Conservation (phyloP, 148 eudicot genomes). For the Pouteria glomerata region DNA sequence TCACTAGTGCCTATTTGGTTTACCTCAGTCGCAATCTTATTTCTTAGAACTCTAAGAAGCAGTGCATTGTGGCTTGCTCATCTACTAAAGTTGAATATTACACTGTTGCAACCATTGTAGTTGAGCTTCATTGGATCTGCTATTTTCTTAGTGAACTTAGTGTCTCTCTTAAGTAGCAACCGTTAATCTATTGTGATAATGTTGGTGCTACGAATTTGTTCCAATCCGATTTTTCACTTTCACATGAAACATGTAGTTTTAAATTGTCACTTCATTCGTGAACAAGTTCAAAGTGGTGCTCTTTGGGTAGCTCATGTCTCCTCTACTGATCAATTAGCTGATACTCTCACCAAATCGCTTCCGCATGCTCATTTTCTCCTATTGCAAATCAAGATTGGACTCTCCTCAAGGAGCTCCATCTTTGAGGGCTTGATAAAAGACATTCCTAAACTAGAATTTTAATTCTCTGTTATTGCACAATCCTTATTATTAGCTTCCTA, state of each 20-base stretch:
- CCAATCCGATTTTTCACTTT: constrained; percentile 5
- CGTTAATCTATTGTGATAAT: background rate
- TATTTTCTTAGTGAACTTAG: background rate
- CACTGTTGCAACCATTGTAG: background rate
- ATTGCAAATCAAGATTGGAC: background rate
- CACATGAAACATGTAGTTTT: constrained; percentile 6
- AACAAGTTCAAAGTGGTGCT: background rate
- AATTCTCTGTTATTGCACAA: too few species aligned
- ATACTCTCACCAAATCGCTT: background rate
- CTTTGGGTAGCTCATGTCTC: background rate
- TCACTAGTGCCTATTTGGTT: background rate
- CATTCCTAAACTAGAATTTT: background rate
- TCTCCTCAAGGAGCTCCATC: background rate
- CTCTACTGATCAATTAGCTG: background rate
- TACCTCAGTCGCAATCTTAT: background rate
- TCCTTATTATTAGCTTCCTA: too few species aligned
- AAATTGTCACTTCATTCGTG: background rate
- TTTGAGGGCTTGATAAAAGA: background rate
- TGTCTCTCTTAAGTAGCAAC: background rate
- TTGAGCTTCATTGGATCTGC: background rate
- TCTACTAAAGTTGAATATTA: background rate
- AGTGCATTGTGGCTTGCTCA: background rate
- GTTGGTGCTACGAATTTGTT: background rate
- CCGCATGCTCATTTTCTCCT: background rate
- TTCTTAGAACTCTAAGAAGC: background rate